A percentile compares a stretch with the other conserved stretches of the same genome.
phyloP scores from a whole-genome alignment of 192 early-diverging fungal species.

The Coemansia sp. region DNA sequence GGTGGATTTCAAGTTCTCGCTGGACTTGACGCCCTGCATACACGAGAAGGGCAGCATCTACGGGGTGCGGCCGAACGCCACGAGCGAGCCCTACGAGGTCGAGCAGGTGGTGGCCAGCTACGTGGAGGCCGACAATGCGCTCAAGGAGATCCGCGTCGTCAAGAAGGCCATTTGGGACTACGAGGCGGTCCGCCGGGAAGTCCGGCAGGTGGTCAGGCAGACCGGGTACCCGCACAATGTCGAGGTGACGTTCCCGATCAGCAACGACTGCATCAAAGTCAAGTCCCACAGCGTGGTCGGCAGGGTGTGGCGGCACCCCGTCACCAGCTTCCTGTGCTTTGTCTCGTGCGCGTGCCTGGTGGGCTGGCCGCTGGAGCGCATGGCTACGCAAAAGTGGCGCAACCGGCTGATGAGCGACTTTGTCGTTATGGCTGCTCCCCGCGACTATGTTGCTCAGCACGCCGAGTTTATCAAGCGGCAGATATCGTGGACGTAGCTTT shows the following conservation, averaged over 20 bases:
- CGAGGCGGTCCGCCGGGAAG: conserved; percentile 27
- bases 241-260: conserved; percentile 36
- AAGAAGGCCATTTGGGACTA: conserved; percentile 55
- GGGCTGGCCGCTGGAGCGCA: conserved; percentile 42
- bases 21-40: conserved; percentile 47
- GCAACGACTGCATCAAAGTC: conserved; percentile 28
- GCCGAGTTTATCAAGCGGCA: conserved; percentile 40
- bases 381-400: conserved; percentile 27
- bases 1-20: conserved; percentile 38
- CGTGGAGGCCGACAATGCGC: conserved; percentile 25
- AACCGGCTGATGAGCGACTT: conserved; percentile 49
- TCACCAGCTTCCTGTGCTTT: conserved; percentile 36
- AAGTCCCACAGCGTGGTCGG: conserved; percentile 23
- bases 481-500: conserved; percentile 19
- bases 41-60: conserved; percentile 40
- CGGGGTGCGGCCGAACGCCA: conserved; percentile 15
- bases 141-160: conserved; percentile 41
- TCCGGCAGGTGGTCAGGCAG: conserved; percentile 13
- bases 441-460: conserved; percentile 36
- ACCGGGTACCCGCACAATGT: conserved; percentile 46
- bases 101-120: conserved; percentile 27
- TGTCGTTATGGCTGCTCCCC: conserved; percentile 39
- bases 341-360: conserved; percentile 41
- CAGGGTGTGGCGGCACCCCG: conserved; percentile 37
- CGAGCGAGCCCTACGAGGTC: conserved; percentile 38